Evolutionary conservation across 2,329 filamentous ascomycete genomes (phyloP), one percentile per base, ranked within the genome.

Genomic region (Claviceps maximensis): DNA sequence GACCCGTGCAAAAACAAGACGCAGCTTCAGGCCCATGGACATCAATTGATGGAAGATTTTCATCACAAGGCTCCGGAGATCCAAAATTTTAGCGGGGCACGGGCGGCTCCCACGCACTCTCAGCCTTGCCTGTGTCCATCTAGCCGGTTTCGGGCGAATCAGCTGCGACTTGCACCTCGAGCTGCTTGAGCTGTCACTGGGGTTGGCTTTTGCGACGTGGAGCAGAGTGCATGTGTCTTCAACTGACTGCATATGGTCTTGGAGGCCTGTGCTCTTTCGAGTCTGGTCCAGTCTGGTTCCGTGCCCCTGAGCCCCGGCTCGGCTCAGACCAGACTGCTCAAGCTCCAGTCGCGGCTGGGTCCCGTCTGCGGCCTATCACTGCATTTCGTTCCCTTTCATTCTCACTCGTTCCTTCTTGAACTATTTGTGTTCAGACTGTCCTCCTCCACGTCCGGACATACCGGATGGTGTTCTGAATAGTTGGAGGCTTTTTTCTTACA

Each of bases 1-100:
- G 31, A 23, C 31, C 29, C 17, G 46, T 12, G 29, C 17, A 36
- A n/a, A 12, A 27, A 12, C 40, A 44, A 9, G 5, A 27, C 25
- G 21, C 21, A 25, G 42, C 21, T 10, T 13, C n/a, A 19, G 1
- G 89, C 80, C 89, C 31, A 33, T 33, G 27, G 31, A n/a, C n/a
- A n/a, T n/a, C n/a, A n/a, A n/a, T n/a, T n/a, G n/a, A 95, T 95
- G 55, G 51, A 44, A 36, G 31, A 19, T 47, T 19, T 49, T 17
- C 12, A 38, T 12, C 44, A 13, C 53, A 42, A 60, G 59, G 58
- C 55, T 59, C 54, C 50, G 40, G 47, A 44, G 57, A 44, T 44
- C 3, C 17, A 31, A 49, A 59, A 55, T 59, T 59, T 62, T 61
- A 61, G 60, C 49, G 60, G 60, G 55, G 55, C 53, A 25, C 31